A percentile compares a stretch with the other conserved stretches of the same genome.
These are phyloP conservation scores for Rhodosporidiobolus odoratus DNA, from an alignment of 768 basidiomycete species.

Conservation along the genomic window DNA sequence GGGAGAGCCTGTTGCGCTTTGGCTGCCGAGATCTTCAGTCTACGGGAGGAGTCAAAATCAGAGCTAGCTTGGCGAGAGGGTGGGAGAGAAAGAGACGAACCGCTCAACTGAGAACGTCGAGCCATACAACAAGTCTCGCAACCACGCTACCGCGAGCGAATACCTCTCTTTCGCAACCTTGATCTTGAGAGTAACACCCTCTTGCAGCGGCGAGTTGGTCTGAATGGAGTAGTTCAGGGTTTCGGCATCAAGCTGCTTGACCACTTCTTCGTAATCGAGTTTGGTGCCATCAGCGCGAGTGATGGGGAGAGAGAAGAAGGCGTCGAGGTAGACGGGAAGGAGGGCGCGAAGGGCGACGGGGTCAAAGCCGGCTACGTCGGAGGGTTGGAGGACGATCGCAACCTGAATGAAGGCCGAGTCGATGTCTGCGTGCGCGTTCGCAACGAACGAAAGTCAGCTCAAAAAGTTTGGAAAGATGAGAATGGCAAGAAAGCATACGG, in stretches of 20 bases:
- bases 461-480: fast-evolving
- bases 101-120: constrained; percentile 72
- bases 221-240: constrained; percentile 78
- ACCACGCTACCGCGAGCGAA: constrained; percentile 75
- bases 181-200: constrained; percentile 67
- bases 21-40: constrained; percentile 74
- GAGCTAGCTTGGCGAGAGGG: too few relatives aligned
- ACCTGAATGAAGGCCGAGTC: constrained; percentile 90
- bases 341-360: constrained; percentile 60
- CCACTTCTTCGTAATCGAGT: constrained; percentile 79
- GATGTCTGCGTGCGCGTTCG: constrained; percentile 32
- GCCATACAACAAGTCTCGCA: constrained; percentile 71
- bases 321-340: constrained; percentile 65
- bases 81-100: constrained; percentile 47
- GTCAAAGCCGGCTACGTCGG: constrained; percentile 58
- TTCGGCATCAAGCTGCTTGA: constrained; percentile 81
- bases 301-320: constrained; percentile 86
- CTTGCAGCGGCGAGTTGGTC: constrained; percentile 65
- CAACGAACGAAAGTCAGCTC: not conserved
- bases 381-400: constrained; percentile 70
- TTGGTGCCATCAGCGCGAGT: constrained; percentile 61
- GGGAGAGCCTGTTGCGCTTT: constrained; percentile 87
- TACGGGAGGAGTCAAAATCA: constrained; percentile 44
- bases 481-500: constrained; percentile 44
- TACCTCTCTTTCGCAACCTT: constrained; percentile 79